Evolutionary conservation across 2,329 filamentous ascomycete genomes (phyloP).

Genomic region (Cladophialophora chaetospira): DNA sequence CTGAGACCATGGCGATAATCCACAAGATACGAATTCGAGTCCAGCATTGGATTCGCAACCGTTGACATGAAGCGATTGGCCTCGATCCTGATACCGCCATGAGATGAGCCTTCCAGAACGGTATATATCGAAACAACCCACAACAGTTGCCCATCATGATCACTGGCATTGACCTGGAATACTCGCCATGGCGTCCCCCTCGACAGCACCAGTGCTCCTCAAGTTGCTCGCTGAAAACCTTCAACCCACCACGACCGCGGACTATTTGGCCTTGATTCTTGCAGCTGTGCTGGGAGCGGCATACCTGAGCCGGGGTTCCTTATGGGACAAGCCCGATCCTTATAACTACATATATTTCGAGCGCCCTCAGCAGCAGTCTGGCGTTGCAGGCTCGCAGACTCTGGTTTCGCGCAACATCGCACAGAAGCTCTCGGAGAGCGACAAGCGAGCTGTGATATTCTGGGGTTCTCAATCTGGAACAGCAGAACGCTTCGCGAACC

Average conservation of each 20-base stretch:
- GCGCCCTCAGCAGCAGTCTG: slow-evolving; percentile 48
- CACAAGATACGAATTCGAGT: too few species aligned
- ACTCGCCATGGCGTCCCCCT: too few species aligned
- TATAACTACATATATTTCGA: slow-evolving; percentile 53
- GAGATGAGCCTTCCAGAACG: too few species aligned
- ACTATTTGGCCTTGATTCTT: slow-evolving; percentile 42
- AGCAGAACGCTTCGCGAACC: slow-evolving; percentile 29
- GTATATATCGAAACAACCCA: too few species aligned
- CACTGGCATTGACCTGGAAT: too few species aligned
- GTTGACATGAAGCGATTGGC: too few species aligned
- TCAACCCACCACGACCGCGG: slow-evolving; percentile 41
- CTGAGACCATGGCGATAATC: too few species aligned
- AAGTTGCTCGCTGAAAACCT: neutral
- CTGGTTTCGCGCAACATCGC: slow-evolving; percentile 45
- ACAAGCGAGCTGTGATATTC: slow-evolving; percentile 60
- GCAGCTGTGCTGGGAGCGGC: slow-evolving; percentile 41
- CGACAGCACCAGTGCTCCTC: neutral
- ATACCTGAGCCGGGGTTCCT: slow-evolving; percentile 47
- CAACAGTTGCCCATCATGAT: too few species aligned
- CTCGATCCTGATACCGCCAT: too few species aligned
- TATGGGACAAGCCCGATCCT: slow-evolving; percentile 55
- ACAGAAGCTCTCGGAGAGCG: slow-evolving; percentile 38
- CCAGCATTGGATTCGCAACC: too few species aligned
- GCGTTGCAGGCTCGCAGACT: slow-evolving; percentile 30
- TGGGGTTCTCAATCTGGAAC: slow-evolving; percentile 34